phyloP scores from a whole-genome alignment of 2,329 filamentous ascomycete species.

The Botryotinia calthae region DNA sequence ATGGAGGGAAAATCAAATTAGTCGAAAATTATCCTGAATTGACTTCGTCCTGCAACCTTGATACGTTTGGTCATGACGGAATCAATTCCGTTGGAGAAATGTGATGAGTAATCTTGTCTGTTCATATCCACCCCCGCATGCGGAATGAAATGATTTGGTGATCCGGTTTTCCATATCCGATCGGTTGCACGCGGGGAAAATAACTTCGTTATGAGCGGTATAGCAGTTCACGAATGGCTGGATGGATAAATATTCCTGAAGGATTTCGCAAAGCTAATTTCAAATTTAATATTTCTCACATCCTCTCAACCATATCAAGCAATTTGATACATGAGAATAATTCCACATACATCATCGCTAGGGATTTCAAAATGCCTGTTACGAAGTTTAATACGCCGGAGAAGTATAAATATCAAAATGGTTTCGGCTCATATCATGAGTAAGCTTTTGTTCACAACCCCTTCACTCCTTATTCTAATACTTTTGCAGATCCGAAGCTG shows the following conservation, averaged over 20 bases:
- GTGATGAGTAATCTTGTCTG: neutral
- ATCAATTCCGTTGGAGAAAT: neutral
- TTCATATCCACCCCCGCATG: neutral
- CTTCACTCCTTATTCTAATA: conserved; percentile 19
- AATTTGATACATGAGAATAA: no score
- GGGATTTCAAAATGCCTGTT: conserved; percentile 53
- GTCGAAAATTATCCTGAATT: neutral
- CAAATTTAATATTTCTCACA: neutral
- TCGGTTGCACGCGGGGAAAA: conserved; percentile 10
- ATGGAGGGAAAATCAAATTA: neutral
- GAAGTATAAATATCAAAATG: conserved; percentile 66
- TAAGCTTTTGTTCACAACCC: conserved; percentile 37
- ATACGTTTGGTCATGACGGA: neutral
- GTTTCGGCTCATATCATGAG: conserved; percentile 68
- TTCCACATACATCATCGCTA: neutral
- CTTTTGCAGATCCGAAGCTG: conserved; percentile 56
- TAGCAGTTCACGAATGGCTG: neutral
- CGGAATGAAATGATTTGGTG: neutral
- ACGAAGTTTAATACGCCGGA: conserved; percentile 62
- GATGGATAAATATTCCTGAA: neutral
- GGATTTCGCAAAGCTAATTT: neutral
- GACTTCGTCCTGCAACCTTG: neutral
- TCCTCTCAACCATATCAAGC: neutral
- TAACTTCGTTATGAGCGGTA: neutral
- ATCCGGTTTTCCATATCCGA: neutral